Base-by-base conservation (phyloP, 805 yeast species). In the Cyberlindnera sargentensis region DNA sequence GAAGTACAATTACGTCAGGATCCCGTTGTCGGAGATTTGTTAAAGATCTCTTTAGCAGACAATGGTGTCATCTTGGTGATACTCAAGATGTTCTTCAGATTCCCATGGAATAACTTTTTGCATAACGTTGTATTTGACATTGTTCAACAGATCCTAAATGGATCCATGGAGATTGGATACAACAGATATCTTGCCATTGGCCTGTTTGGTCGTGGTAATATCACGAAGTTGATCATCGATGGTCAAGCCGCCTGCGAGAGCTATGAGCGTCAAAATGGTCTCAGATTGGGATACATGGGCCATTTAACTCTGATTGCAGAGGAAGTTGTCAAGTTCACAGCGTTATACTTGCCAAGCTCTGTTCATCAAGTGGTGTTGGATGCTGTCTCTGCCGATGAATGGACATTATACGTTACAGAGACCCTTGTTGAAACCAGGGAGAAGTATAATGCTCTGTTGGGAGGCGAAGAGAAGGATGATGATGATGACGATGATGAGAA, bases 61-160 rank as follows among this genome's bases (percentile, higher is more conserved):
- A 80, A 78, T 61, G 73, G 75, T 31, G 78, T 88, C 46, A 71
- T 90, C 30, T 67, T 77, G 23, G 74, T 78, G 24, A 80, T 90
- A n/a, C 65, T 89, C 26, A 65, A 73, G 27, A 79, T 84, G 73
- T 87, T 93, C 57, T 81, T 90, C 63, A 68, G 74, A 47, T 88
- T 82, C 63, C 96, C 98, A 6, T 93, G 98, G 98, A 93, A 93
- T 62, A 93, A 93, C 60, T 93, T 93, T 58, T 75, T 93, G 70
- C 99, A 93, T 64, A 93, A 91, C 58, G 99, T 93, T 45, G 96
- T 93, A 7, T 93, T 91, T 70, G 99, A 93, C 65, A 78, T 93
- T 48, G 83, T 93, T 30, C 99, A 93, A 63, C 99, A 93, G 62
- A 80, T 93, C 20, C 76, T 93, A 61, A 89, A 88, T 62, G 98